Percentiles rank a stretch among this genome's conserved stretches.
These are phyloP conservation scores for Globisporangium heterothallicum DNA, from an alignment of 352 stramenopile genomes.

Conservation along the genomic window DNA sequence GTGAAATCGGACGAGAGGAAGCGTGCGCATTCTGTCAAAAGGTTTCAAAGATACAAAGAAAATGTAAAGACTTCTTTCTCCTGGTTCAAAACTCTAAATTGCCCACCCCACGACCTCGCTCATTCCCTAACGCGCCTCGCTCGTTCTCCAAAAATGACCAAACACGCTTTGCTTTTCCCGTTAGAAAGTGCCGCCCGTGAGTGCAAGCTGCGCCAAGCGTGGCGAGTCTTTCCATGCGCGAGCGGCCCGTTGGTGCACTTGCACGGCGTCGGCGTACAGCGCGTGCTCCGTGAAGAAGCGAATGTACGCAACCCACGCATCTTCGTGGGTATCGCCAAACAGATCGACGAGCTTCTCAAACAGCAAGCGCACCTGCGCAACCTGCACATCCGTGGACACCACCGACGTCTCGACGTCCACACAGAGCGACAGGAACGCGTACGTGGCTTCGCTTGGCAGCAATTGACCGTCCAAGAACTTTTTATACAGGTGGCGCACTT, in stretches of 20 bases:
- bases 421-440: conserved; percentile 60
- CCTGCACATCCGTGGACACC: conserved; percentile 20
- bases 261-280: conserved; percentile 48
- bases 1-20: too few species aligned
- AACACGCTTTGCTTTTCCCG: neutral
- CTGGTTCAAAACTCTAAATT: too few species aligned
- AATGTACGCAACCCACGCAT: conserved; percentile 75
- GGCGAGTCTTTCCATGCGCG: conserved; percentile 61
- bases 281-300: conserved; percentile 41
- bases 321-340: conserved; percentile 49
- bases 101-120: too few species aligned
- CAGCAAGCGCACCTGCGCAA: conserved; percentile 46
- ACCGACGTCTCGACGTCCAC: conserved; percentile 65
- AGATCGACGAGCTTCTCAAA: conserved; percentile 85
- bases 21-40: too few species aligned
- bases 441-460: conserved; percentile 51
- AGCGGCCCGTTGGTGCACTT: conserved; percentile 63
- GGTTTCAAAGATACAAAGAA: too few species aligned
- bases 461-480: conserved; percentile 69
- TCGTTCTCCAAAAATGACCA: too few species aligned
- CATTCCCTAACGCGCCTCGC: too few species aligned
- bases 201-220: conserved; percentile 45
- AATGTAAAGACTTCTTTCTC: too few species aligned
- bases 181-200: conserved; percentile 20
- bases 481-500: conserved; percentile 51